These are phyloP conservation scores for Zymoseptoria pseudotritici DNA, from an alignment of 2,329 filamentous ascomycete genomes.

Conservation along the genomic window DNA sequence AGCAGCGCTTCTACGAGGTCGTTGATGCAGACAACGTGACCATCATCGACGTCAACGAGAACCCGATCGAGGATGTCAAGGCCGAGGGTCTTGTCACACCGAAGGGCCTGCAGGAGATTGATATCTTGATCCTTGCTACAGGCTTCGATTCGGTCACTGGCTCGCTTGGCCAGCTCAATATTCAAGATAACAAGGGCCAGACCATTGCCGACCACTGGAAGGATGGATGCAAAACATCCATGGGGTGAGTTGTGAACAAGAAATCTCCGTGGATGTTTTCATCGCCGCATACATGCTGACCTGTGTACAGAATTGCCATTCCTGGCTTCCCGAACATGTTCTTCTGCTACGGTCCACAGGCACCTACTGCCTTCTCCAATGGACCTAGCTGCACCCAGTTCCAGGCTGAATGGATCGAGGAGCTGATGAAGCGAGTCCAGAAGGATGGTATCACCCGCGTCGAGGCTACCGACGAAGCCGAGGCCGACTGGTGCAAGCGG, in stretches of 20 bases:
- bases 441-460: slow-evolving; percentile 32
- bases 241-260: slow-evolving; percentile 19
- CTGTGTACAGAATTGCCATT: slow-evolving; percentile 22
- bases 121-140: slow-evolving; percentile 38
- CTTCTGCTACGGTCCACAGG: slow-evolving; percentile 40
- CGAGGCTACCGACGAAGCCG: slow-evolving; percentile 33
- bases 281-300: not conserved
- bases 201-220: slow-evolving; percentile 40
- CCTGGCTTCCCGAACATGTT: slow-evolving; percentile 34
- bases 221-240: slow-evolving; percentile 34
- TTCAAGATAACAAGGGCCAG: slow-evolving; percentile 28
- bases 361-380: slow-evolving; percentile 41
- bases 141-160: slow-evolving; percentile 38
- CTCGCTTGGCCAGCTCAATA: slow-evolving; percentile 30
- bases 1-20: slow-evolving; percentile 40
- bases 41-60: slow-evolving; percentile 35
- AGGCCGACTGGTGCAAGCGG: slow-evolving; percentile 34
- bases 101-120: slow-evolving; percentile 38
- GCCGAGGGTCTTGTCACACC: slow-evolving; percentile 34
- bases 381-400: slow-evolving; percentile 37
- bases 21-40: slow-evolving; percentile 35
- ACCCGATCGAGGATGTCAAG: slow-evolving; percentile 33
- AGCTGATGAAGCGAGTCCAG: slow-evolving; percentile 34
- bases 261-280: not conserved
- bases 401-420: slow-evolving; percentile 39